phyloP scores from a whole-genome alignment of 2,329 filamentous ascomycete genomes.

The Arthrobotrys entomopaga region DNA sequence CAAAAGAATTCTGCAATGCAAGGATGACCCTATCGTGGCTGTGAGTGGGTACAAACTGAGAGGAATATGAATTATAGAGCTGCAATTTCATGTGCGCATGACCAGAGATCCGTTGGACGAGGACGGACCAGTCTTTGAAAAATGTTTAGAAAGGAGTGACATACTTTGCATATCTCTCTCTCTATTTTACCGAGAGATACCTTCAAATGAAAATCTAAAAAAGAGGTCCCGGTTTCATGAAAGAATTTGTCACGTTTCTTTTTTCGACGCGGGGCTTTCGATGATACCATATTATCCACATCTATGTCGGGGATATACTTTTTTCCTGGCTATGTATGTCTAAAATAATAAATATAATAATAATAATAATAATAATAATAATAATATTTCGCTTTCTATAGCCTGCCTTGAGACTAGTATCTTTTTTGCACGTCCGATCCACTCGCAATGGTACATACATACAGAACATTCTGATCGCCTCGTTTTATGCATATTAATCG shows the following conservation, averaged over 20 bases:
- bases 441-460: background rate
- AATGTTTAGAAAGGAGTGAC: constrained; percentile 14
- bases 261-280: constrained; percentile 23
- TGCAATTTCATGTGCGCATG: constrained; percentile 45
- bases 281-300: constrained; percentile 11
- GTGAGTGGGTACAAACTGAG: constrained; percentile 9
- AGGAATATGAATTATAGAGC: constrained; percentile 21
- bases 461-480: constrained; percentile 40
- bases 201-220: constrained; percentile 22
- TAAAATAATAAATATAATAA: background rate
- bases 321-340: constrained; percentile 16
- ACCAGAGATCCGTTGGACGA: constrained; percentile 50
- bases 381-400: constrained; percentile 9
- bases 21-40: constrained; percentile 20
- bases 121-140: constrained; percentile 8
- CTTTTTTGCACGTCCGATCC: too few species aligned
- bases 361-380: constrained; percentile 4
- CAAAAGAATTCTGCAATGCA: constrained; percentile 28
- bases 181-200: constrained; percentile 34
- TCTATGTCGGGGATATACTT: constrained; percentile 36
- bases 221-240: constrained; percentile 17
- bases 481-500: constrained; percentile 46
- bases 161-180: constrained; percentile 17
- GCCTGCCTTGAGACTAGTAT: background rate
- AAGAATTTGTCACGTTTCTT: constrained; percentile 32